Base-by-base conservation (phyloP, 441 rosid genomes). In the Brassica hybrid region DNA sequence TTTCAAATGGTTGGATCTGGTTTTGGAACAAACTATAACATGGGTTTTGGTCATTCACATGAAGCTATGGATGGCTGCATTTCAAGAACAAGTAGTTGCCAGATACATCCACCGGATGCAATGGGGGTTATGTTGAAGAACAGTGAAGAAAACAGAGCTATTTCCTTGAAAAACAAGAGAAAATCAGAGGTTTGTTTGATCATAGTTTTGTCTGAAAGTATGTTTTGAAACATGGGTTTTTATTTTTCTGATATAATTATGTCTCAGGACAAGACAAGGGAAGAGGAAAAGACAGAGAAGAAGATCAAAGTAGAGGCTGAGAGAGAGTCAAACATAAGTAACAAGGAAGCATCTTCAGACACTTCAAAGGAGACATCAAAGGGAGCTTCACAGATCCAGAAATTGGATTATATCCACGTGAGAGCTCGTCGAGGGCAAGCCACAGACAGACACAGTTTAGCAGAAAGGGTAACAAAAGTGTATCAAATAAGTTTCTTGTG, bases 401-500 rank as follows among this genome's bases (percentile, higher is more conserved):
- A 89, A 75, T 75, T 77, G 11, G 83, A 84, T 48, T 89, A 80
- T 81, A 84, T 86, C 25, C 90, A 88, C 59, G 89, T 83, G 27
- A 78, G 89, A 76, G 88, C 90, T 36, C 84, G 87, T 9, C 80
- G 87, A 30, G 89, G 90, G 16, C 87, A 86, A 71, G 90, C 89
- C 64, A 86, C 89, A 1, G 93, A 86, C 58, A 78, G 86, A 76
- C 90, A 86, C 77, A 85, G 88, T 81, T 80, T 85, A 76, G 91
- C 88, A 12, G 87, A 89, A 77, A 80, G 87, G 74, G 91, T 87
- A 77, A 58, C 0, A 16, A 59, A 69, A 19, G 3, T 25, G 50
- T 56, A 6, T 6, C 13, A 45, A 7, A 45, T 0, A 5, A 13
- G n/a, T 60, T 72, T 23, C 77, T 73, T 73, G 65, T 17, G n/a